phyloP scores from a whole-genome alignment of 2,329 filamentous ascomycete species.

The Aspergillus carbonarius region DNA sequence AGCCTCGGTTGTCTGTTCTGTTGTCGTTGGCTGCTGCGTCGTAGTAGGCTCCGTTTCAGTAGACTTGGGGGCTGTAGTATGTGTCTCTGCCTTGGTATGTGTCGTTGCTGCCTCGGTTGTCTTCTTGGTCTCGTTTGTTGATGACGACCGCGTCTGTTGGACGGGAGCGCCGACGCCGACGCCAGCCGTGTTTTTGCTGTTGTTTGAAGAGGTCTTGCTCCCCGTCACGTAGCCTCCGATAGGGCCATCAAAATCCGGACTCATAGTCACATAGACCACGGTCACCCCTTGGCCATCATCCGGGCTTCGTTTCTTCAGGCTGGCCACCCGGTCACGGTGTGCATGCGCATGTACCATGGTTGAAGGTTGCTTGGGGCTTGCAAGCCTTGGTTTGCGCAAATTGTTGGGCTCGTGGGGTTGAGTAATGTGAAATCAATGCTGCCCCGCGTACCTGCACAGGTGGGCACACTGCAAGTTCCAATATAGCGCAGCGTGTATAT shows the following conservation, averaged over 20 bases:
- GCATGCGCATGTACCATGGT: constrained; percentile 35
- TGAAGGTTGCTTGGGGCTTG: not conserved
- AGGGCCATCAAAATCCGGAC: constrained; percentile 53
- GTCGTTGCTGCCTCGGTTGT: constrained; percentile 12
- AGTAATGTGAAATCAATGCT: not conserved
- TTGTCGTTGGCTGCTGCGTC: constrained; percentile 15
- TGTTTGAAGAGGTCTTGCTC: constrained; percentile 12
- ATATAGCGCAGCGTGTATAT: not conserved
- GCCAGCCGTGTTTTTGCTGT: constrained; percentile 19
- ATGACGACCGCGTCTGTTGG: constrained; percentile 10
- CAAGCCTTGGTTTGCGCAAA: not conserved
- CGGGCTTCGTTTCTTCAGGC: constrained; percentile 19
- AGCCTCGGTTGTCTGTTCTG: constrained; percentile 17
- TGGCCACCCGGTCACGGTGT: constrained; percentile 29
- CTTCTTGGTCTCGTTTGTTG: constrained; percentile 9
- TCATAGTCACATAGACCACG: constrained; percentile 54
- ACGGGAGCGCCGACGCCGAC: constrained; percentile 36
- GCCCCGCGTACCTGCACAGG: not conserved
- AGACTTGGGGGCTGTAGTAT: constrained; percentile 14
- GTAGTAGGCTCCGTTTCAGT: constrained; percentile 14
- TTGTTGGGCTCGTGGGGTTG: not conserved
- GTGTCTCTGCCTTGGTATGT: constrained; percentile 7
- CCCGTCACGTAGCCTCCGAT: constrained; percentile 50
- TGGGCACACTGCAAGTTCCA: not conserved
- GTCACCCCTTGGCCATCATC: constrained; percentile 18